A percentile compares a stretch with the other conserved stretches of the same genome.
Evolutionary conservation across 768 basidiomycete species (phyloP).

Genomic region (Agrocybe chaxingu): DNA sequence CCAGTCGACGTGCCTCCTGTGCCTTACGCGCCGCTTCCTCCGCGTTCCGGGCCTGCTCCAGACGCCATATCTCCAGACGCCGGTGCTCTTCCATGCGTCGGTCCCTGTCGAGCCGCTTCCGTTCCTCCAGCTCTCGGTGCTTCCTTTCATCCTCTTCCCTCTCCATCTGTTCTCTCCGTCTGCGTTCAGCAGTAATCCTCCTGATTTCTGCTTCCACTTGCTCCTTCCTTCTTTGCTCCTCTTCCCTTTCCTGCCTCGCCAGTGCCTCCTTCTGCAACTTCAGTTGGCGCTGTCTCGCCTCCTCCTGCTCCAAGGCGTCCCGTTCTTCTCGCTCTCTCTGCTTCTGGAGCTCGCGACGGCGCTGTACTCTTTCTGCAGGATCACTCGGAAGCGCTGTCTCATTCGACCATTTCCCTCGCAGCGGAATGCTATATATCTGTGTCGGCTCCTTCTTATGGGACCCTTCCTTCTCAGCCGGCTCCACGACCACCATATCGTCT

Average conservation of each 20-base stretch:
- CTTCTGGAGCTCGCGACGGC: slow-evolving; percentile 26
- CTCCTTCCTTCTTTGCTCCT: slow-evolving; percentile 36
- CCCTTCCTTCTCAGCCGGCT: slow-evolving; percentile 10
- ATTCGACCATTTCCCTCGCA: slow-evolving; percentile 35
- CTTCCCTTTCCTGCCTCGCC: slow-evolving; percentile 37
- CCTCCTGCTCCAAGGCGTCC: slow-evolving; percentile 42
- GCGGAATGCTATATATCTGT: slow-evolving; percentile 20
- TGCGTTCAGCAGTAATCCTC: slow-evolving; percentile 32
- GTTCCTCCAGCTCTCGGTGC: slow-evolving; percentile 41
- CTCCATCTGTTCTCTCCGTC: slow-evolving; percentile 35
- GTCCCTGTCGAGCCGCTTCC: slow-evolving; percentile 43
- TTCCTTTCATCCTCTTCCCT: slow-evolving; percentile 45
- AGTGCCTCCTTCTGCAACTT: slow-evolving; percentile 41
- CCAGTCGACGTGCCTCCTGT: slow-evolving; percentile 37
- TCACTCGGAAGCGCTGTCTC: slow-evolving; percentile 22
- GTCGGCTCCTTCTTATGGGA: slow-evolving; percentile 2
- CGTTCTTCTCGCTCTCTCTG: slow-evolving; percentile 41
- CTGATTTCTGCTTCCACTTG: slow-evolving; percentile 39
- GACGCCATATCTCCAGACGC: slow-evolving; percentile 50
- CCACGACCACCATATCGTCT: slow-evolving; percentile 21
- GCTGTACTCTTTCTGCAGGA: slow-evolving; percentile 30
- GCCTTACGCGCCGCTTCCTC: slow-evolving; percentile 43
- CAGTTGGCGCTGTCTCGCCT: slow-evolving; percentile 34
- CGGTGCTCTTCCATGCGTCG: slow-evolving; percentile 48
- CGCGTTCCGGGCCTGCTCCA: slow-evolving; percentile 40